Evolutionary conservation across 1,139 yeast genomes (phyloP), one percentile per base, ranked within the genome.

Genomic region (Protomyces lactucae-debilis): DNA sequence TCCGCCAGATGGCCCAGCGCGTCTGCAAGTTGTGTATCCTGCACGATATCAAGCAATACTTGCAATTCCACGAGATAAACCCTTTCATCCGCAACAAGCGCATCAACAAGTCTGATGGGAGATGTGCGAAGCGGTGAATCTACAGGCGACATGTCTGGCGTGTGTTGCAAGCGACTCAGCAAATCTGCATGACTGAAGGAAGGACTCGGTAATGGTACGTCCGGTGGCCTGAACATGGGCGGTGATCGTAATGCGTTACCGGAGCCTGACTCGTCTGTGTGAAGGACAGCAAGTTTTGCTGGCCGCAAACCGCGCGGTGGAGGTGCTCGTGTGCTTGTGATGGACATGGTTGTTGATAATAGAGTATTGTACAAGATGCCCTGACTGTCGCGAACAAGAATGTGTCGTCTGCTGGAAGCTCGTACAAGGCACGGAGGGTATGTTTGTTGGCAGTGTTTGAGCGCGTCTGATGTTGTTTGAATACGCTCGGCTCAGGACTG

Each of bases 211-310:
- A 52, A 40, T 12, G 63, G 63, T 43, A 59, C 43, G 21, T 59
- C 63, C 12, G 63, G 63, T 18, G 63, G 63, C 23, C 36, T 12
- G 23, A 59, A 59, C 52, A 23, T 59, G 18, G 63, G 63, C 23
- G 63, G 63, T n/a, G 36, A 16, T 1, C 63, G 63, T 28, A 46
- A 21, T 21, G 48, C 23, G 25, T 6, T 21, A 3, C 48, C 48
- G n/a, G n/a, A 14, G 43, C 43, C 16, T 3, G 14, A 2, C 16
- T 37, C 14, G 43, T 37, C 16, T 10, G 43, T 39, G 5, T 14
- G n/a, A 6, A 14, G 43, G 43, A 39, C n/a, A 14, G 23, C 48
- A 2, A 43, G 48, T 18, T 43, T 43, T n/a, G 25, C 23, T 10
- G 48, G 48, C 14, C 48, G 48, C 43, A 14, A 14, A 39, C 16